These are phyloP conservation scores for Lactarius indigo DNA, from an alignment of 768 basidiomycete species.

Conservation along the genomic window DNA sequence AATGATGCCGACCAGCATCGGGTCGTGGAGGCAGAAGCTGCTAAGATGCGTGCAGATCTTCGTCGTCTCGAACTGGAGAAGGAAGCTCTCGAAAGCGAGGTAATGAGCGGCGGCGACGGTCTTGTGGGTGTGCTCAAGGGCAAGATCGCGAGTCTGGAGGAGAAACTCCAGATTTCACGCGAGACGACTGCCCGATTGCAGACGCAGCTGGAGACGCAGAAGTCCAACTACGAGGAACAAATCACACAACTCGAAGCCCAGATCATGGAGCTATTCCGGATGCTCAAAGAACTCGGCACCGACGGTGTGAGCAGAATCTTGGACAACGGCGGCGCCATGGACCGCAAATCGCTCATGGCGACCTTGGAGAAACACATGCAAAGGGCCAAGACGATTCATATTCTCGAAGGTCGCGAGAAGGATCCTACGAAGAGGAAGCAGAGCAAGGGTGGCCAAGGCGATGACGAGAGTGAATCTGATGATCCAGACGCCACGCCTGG, in stretches of 20 bases:
- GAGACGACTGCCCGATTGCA: conserved; percentile 75
- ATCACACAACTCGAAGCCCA: conserved; percentile 87
- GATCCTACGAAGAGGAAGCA: conserved; percentile 30
- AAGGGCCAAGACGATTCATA: conserved; percentile 77
- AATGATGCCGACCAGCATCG: conserved; percentile 86
- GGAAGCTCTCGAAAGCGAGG: conserved; percentile 74
- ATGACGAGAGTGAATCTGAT: conserved; percentile 44
- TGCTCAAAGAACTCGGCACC: conserved; percentile 80
- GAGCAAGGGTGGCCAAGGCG: conserved; percentile 34
- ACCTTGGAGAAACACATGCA: conserved; percentile 80
- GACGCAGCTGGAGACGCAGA: conserved; percentile 73
- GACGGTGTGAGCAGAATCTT: conserved; percentile 70
- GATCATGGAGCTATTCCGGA: conserved; percentile 90
- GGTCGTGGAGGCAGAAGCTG: conserved; percentile 71
- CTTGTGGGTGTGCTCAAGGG: conserved; percentile 78
- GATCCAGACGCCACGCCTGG: conserved; percentile 57
- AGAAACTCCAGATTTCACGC: conserved; percentile 73
- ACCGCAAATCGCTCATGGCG: conserved; percentile 76
- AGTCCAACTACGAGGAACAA: conserved; percentile 75
- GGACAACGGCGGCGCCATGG: conserved; percentile 57
- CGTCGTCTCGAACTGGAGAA: conserved; percentile 76
- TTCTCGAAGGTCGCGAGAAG: conserved; percentile 69
- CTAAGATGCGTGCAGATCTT: conserved; percentile 59
- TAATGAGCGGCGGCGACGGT: conserved; percentile 77
- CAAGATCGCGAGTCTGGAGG: conserved; percentile 65